Conservation (phyloP, 2,329 filamentous ascomycete species). For the Diaporthe citri region DNA sequence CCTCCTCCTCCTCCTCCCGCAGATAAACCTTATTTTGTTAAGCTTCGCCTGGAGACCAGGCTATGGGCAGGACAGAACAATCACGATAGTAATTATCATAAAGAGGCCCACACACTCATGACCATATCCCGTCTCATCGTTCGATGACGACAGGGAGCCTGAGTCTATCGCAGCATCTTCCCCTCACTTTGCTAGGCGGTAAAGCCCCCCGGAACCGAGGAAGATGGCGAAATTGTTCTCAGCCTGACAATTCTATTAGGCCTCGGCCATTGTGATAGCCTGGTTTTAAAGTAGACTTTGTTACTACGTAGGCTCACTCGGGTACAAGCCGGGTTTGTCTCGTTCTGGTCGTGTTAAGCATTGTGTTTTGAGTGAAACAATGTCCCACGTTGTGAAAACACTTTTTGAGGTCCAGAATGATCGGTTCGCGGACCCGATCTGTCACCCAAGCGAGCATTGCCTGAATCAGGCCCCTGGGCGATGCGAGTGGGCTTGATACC, state of each 20-base stretch:
- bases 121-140: not conserved
- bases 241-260: not conserved
- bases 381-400: not conserved
- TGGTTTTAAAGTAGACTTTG: not conserved
- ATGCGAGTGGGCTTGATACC: not conserved
- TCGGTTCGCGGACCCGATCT: not conserved
- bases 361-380: not conserved
- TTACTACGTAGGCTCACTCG: not conserved
- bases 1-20: not conserved
- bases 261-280: not conserved
- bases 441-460: not conserved
- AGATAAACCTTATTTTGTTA: slow-evolving; percentile 21
- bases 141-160: not conserved
- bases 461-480: not conserved
- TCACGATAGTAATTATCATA: not conserved
- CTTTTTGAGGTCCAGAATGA: not conserved
- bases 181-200: not conserved
- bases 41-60: slow-evolving; percentile 2
- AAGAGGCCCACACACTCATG: not conserved
- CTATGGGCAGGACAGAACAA: not conserved
- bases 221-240: no score
- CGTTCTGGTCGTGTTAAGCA: not conserved
- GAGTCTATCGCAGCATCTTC: not conserved
- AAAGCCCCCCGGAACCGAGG: not conserved
- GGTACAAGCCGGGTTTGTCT: not conserved